Evolutionary conservation across 2,329 filamentous ascomycete genomes (phyloP).

Genomic region (Beauveria pseudobassiana): DNA sequence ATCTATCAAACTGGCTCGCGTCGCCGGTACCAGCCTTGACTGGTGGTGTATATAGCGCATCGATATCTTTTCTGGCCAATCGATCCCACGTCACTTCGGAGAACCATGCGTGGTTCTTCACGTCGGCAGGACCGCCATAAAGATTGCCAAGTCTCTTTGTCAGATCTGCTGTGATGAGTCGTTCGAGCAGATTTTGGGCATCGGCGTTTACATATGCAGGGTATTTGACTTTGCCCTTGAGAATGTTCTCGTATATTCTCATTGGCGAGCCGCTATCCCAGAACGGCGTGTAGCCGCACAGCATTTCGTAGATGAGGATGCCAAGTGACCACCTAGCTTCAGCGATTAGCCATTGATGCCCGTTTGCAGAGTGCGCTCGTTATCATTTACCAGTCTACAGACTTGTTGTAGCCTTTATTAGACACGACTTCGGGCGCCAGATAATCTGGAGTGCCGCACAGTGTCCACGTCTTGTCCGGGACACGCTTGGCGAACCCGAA

Average conservation of each 20-base stretch:
- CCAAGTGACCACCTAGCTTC: constrained; percentile 84
- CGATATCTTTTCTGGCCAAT: constrained; percentile 89
- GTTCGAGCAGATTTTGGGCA: constrained; percentile 84
- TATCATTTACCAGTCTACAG: constrained; percentile 84
- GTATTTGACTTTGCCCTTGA: constrained; percentile 93
- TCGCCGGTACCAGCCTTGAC: constrained; percentile 91
- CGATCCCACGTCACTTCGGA: constrained; percentile 97
- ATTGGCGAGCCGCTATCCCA: constrained; percentile 97
- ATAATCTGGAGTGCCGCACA: constrained; percentile 96
- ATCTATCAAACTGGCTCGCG: constrained; percentile 95
- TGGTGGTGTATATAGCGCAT: constrained; percentile 93
- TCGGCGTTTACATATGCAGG: constrained; percentile 92
- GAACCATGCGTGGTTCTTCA: constrained; percentile 96
- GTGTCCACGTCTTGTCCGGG: constrained; percentile 97
- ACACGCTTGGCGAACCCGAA: constrained; percentile 98
- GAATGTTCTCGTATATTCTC: constrained; percentile 99
- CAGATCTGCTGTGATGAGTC: constrained; percentile 87
- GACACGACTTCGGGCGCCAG: constrained; percentile 97
- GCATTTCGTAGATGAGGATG: constrained; percentile 98
- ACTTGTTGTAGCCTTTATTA: constrained; percentile 99
- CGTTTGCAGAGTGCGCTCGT: background rate
- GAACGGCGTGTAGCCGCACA: constrained; percentile 97
- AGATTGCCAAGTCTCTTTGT: constrained; percentile 93
- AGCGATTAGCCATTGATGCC: constrained; percentile 6
- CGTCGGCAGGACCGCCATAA: constrained; percentile 81